Base-by-base conservation (phyloP, 140 eudicot species). In the Flaveria floridana region DNA sequence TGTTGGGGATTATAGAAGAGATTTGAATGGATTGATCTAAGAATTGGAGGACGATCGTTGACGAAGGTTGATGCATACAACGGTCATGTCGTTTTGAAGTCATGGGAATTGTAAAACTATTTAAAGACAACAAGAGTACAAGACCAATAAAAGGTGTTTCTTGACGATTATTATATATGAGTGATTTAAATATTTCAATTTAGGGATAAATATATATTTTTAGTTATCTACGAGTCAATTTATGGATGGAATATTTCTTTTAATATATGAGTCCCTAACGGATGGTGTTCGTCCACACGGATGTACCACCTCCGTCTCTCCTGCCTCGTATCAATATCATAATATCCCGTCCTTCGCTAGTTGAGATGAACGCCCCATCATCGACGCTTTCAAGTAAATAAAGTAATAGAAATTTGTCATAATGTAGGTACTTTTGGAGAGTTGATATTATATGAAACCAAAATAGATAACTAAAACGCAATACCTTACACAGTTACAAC, bases 11-110 rank as follows among this genome's bases (percentile, higher is more conserved):
- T 39, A 37, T n/a, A 65, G 28, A 34, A 6, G 61, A n/a, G 11
- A 55, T 56, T 6, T 7, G 30, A 16, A 65, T 39, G 53, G 30
- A 65, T 16, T 2, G 52, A 65, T 39, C 19, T 65, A 47, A 65
- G 50, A 15, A 65, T 12, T 13, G 70, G 70, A 28, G 68, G 44
- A 55, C 55, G 55, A 48, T 14, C 59, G 59, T 52, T 52, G 59
- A 52, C 59, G 59, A 2, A n/a, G 11, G 16, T 52, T 52, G 59
- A 52, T 52, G 23, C 9, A 2, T n/a, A 16, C 59, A 15, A 52
- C 59, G 59, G 21, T 52, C 59, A 7, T 52, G 21, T 48, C 55
- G 16, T 44, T 44, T 44, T 44, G 50, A 44, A 44, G 50, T 52
- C 59, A 52, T 16, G 59, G 2, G 9, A n/a, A 52, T 52, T 14